phyloP scores from a whole-genome alignment of 129 eudicot species.

The Daucus carota region DH1_v3.0 NC_030382.2:31192001-31192500 shows the following conservation, averaged over 20 bases:
- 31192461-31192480: no score
- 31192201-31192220: conserved; percentile 16
- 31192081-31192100: conserved; percentile 85
- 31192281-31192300: neutral
- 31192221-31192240: conserved; percentile 34
- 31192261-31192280: conserved; percentile 19
- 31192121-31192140: neutral
- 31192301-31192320: no score
- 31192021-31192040: conserved; percentile 80
- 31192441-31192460: no score
- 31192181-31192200: neutral
- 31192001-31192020: conserved; percentile 56
- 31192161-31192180: neutral
- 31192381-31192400: no score
- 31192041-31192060: conserved; percentile 57
- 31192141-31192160: neutral
- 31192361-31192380: no score
- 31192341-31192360: no score
- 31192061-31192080: conserved; percentile 75
- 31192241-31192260: conserved; percentile 28
- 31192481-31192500: no score
- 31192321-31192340: no score
- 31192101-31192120: conserved; percentile 36
- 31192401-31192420: no score
- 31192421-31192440: no score